phyloP scores from a whole-genome alignment of 2,329 filamentous ascomycete species.

The Curvularia sp. region DNA sequence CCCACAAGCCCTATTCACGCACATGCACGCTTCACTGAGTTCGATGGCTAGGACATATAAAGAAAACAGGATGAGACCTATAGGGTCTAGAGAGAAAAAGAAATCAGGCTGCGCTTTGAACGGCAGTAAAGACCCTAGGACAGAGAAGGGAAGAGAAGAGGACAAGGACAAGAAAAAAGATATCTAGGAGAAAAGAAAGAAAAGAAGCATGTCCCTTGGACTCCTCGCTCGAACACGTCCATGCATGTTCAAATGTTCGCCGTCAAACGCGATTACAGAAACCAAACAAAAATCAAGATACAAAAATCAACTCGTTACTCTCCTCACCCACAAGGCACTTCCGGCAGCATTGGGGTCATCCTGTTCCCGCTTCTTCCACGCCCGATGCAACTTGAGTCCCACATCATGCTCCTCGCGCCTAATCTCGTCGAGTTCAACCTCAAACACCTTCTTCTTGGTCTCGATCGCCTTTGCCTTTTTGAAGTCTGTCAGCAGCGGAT shows the following conservation, averaged over 20 bases:
- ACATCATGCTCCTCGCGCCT: conserved; percentile 50
- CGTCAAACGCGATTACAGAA: not conserved
- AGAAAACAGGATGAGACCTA: not conserved
- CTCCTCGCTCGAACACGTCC: not conserved
- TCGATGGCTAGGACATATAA: not conserved
- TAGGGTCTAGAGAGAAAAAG: not conserved
- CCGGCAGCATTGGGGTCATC: conserved; percentile 45
- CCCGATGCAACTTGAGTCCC: conserved; percentile 51
- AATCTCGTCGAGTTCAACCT: conserved; percentile 50
- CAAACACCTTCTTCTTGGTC: conserved; percentile 45
- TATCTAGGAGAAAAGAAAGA: not conserved
- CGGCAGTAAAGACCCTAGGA: not conserved
- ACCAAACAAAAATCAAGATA: not conserved
- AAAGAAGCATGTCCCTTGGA: not conserved
- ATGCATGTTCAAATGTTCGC: not conserved
- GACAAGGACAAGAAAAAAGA: not conserved
- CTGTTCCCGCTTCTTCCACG: conserved; percentile 50
- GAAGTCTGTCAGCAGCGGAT: conserved; percentile 51
- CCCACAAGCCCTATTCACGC: too few relatives aligned
- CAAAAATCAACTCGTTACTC: conserved; percentile 41
- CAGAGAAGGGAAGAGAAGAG: not conserved
- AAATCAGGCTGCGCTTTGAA: not conserved
- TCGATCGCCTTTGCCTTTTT: conserved; percentile 45
- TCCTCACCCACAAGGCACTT: conserved; percentile 50
- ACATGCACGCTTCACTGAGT: too few relatives aligned